These are phyloP conservation scores for Amesomyces nigricolor DNA, from an alignment of 2,329 filamentous ascomycete genomes.

Conservation along the genomic window DNA sequence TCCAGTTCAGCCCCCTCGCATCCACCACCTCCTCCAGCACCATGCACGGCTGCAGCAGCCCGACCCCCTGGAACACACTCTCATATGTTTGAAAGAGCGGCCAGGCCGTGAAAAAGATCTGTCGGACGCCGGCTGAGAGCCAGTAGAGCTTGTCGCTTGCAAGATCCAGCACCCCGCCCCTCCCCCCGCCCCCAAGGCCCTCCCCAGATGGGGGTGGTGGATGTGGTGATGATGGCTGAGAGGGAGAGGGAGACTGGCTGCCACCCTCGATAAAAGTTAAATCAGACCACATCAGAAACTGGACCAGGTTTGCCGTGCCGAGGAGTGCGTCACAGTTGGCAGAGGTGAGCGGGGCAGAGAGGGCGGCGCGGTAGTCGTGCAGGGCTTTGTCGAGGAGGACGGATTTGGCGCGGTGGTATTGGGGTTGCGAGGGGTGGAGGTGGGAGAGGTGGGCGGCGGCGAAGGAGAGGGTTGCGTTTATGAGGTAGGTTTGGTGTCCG, in stretches of 20 bases:
- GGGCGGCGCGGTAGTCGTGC: slow-evolving; percentile 24
- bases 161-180: slow-evolving; percentile 19
- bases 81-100: slow-evolving; percentile 20
- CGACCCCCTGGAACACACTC: slow-evolving; percentile 21
- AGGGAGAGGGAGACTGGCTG: not conserved
- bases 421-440: slow-evolving; percentile 11
- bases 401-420: slow-evolving; percentile 24
- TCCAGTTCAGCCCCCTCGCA: slow-evolving; percentile 19
- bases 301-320: slow-evolving; percentile 28
- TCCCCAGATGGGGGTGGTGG: too few relatives aligned
- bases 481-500: slow-evolving; percentile 29
- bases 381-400: slow-evolving; percentile 24
- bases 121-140: slow-evolving; percentile 28
- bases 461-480: slow-evolving; percentile 21
- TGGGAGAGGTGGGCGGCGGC: slow-evolving; percentile 20
- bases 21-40: slow-evolving; percentile 21
- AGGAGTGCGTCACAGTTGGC: slow-evolving; percentile 25
- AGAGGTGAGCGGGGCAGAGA: slow-evolving; percentile 24
- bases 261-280: slow-evolving; percentile 26
- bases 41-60: slow-evolving; percentile 21
- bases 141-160: slow-evolving; percentile 28
- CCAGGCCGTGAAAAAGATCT: slow-evolving; percentile 26
- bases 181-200: too few relatives aligned
- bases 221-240: not conserved
- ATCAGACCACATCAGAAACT: slow-evolving; percentile 30